Evolutionary conservation across 2,329 filamentous ascomycete species (phyloP).

Genomic region (Curvularia eragrostidis): DNA sequence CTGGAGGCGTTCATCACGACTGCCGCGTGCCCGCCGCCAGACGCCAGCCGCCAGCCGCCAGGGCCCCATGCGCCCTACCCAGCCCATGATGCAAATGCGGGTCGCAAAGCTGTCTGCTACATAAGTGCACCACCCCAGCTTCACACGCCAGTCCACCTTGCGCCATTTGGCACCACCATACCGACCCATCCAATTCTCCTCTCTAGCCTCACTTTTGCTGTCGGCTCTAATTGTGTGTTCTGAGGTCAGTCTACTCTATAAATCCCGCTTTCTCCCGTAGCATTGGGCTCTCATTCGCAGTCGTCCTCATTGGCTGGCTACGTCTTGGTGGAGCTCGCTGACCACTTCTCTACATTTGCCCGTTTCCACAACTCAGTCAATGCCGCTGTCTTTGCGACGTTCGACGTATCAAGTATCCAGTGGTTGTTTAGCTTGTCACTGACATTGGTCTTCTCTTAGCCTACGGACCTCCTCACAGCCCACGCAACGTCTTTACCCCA

Average conservation of each 20-base stretch:
- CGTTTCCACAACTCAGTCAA: conserved; percentile 15
- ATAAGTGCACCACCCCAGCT: conserved; percentile 36
- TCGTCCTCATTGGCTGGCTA: conserved; percentile 25
- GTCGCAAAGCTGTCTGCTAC: conserved; percentile 35
- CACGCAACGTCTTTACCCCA: conserved; percentile 19
- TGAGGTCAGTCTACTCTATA: conserved; percentile 21
- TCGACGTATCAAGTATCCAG: conserved; percentile 28
- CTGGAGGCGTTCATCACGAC: conserved; percentile 23
- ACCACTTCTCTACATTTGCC: conserved; percentile 21
- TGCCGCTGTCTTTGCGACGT: conserved; percentile 35
- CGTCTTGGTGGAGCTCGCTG: conserved; percentile 23
- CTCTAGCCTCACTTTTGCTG: conserved; percentile 7
- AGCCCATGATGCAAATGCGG: conserved; percentile 42
- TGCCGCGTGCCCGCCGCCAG: conserved; percentile 25
- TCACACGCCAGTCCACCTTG: conserved; percentile 20
- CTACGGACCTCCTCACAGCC: conserved; percentile 20
- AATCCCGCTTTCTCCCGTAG: conserved; percentile 28
- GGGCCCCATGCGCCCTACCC: conserved; percentile 28
- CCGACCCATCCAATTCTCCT: conserved; percentile 4
- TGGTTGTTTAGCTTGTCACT: conserved; percentile 27
- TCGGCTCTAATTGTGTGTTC: conserved; percentile 20
- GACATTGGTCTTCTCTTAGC: conserved; percentile 28
- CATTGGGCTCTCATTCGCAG: conserved; percentile 24
- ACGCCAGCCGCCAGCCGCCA: conserved; percentile 26
- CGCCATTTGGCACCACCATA: conserved; percentile 25